Conservation (phyloP, 2,329 filamentous ascomycete species). For the Zalaria sp. region DNA sequence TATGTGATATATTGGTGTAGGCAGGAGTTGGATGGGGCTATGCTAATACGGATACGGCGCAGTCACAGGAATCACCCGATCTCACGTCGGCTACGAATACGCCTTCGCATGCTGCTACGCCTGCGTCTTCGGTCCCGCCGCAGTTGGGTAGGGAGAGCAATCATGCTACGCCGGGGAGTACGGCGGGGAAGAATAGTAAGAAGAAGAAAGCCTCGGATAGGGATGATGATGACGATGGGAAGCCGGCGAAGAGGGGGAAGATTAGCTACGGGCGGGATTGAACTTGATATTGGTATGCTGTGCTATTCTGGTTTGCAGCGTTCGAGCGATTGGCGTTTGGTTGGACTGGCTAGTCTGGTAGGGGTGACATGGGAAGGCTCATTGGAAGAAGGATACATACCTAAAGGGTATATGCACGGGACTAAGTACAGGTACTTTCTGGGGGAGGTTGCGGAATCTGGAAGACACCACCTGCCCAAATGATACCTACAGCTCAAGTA, state of each 20-base stretch:
- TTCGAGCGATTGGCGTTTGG: slow-evolving; percentile 3
- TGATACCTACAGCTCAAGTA: too few relatives aligned
- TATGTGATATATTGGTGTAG: slow-evolving; percentile 5
- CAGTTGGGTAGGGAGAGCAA: slow-evolving; percentile 26
- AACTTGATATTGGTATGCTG: slow-evolving; percentile 4
- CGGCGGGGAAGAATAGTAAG: slow-evolving; percentile 20
- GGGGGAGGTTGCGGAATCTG: too few relatives aligned
- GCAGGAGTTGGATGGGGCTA: not conserved
- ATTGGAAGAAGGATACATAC: too few relatives aligned
- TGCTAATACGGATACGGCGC: not conserved
- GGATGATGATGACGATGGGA: slow-evolving; percentile 32
- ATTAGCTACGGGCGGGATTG: slow-evolving; percentile 35
- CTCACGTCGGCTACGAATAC: slow-evolving; percentile 24
- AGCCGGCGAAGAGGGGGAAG: slow-evolving; percentile 32
- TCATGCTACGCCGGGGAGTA: slow-evolving; percentile 24
- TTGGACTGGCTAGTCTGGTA: too few relatives aligned
- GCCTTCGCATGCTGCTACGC: slow-evolving; percentile 33
- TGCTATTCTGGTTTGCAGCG: slow-evolving; percentile 2
- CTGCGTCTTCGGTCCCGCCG: slow-evolving; percentile 31
- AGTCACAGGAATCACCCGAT: slow-evolving; percentile 22
- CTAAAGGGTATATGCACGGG: too few relatives aligned
- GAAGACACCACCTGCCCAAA: too few relatives aligned
- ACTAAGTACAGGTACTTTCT: too few relatives aligned
- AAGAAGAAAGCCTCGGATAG: slow-evolving; percentile 33
- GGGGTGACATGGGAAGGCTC: too few relatives aligned